These are phyloP conservation scores for Clathrospora elynae DNA, from an alignment of 2,329 filamentous ascomycete genomes.

Conservation along the genomic window DNA sequence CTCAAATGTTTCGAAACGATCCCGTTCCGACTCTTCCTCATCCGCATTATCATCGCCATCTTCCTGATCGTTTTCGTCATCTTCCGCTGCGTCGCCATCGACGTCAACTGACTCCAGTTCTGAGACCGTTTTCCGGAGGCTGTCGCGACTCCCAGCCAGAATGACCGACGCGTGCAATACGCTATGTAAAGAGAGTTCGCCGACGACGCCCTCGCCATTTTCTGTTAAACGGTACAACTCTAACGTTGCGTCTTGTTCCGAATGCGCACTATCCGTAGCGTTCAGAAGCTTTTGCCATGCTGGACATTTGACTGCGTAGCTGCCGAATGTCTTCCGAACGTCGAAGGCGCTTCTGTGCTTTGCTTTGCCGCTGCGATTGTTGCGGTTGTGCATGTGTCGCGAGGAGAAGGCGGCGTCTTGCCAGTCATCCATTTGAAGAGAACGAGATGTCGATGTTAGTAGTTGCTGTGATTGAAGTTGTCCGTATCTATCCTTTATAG, in stretches of 20 bases:
- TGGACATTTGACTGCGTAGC: constrained; percentile 29
- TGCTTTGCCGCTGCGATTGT: constrained; percentile 13
- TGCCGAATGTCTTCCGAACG: constrained; percentile 32
- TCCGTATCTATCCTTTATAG: too few relatives aligned
- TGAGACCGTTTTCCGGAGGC: constrained; percentile 12
- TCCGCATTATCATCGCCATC: background rate
- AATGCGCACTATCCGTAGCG: background rate
- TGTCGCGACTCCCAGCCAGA: constrained; percentile 26
- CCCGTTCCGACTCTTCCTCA: constrained; percentile 6
- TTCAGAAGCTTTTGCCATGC: constrained; percentile 21
- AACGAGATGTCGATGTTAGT: too few relatives aligned
- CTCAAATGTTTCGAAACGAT: constrained; percentile 30
- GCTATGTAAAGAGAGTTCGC: constrained; percentile 23
- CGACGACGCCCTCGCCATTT: constrained; percentile 27
- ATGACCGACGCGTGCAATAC: constrained; percentile 21
- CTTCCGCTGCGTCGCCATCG: background rate
- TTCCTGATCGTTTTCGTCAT: background rate
- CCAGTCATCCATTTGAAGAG: constrained; percentile 38
- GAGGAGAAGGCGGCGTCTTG: constrained; percentile 30
- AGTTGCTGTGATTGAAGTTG: too few relatives aligned
- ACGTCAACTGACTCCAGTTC: constrained; percentile 11
- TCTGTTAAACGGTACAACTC: constrained; percentile 29
- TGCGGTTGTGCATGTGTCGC: constrained; percentile 35
- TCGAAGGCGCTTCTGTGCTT: constrained; percentile 23
- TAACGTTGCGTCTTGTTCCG: constrained; percentile 15